Conservation (phyloP, 306 rosid genomes). For the Vigna angularis region DNA sequence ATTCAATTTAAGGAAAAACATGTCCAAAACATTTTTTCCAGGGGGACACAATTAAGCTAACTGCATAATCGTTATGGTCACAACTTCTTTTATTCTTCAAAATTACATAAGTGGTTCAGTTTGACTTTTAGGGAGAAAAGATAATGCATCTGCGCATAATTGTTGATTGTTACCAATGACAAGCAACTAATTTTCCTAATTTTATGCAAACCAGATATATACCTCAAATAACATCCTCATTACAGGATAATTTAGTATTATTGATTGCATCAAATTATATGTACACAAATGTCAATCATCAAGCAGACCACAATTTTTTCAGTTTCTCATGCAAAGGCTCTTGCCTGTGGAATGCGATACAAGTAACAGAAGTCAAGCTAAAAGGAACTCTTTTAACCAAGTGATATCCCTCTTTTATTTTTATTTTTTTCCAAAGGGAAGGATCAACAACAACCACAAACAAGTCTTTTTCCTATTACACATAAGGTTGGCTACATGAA, state of each 20-base stretch:
- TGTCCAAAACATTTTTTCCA: constrained; percentile 3
- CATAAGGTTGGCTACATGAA: background rate
- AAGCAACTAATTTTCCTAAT: too few relatives aligned
- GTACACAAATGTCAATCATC: background rate
- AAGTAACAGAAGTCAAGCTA: too few relatives aligned
- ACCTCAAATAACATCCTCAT: too few relatives aligned
- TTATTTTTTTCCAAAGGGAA: too few relatives aligned
- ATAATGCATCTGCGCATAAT: background rate
- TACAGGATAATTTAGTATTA: too few relatives aligned
- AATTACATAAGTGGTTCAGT: constrained; percentile 16
- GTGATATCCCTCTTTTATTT: too few relatives aligned
- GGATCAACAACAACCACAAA: too few relatives aligned
- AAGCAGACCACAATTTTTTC: constrained; percentile 23
- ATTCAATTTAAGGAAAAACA: constrained; percentile 37
- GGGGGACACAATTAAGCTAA: constrained; percentile 6
- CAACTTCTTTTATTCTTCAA: background rate
- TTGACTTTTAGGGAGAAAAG: constrained; percentile 3
- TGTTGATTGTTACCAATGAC: constrained; percentile 22
- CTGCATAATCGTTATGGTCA: constrained; percentile 24
- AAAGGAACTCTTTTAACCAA: too few relatives aligned
- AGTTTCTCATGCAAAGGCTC: background rate
- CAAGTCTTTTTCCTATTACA: background rate
- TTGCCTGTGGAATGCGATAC: background rate
- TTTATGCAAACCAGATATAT: too few relatives aligned
- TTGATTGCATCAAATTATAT: background rate